Percentiles rank a stretch among this genome's conserved stretches.
Conservation (phyloP, 176 grass and related monocot species). For the Triticum urartu region DNA sequence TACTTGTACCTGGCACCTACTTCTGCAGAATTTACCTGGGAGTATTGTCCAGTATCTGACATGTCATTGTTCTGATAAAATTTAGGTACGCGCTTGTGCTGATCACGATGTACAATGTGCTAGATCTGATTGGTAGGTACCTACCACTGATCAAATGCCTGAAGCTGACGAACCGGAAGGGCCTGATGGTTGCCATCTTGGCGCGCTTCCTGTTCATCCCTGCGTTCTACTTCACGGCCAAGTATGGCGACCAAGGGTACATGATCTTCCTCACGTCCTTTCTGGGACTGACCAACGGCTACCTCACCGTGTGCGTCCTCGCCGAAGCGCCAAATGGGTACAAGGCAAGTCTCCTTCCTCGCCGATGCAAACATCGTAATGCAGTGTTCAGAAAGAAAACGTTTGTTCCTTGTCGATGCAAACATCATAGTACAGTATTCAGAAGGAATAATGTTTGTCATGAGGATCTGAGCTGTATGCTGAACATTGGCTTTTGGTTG, state of each 20-base stretch:
- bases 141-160: conserved; percentile 52
- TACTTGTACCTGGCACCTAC: background rate
- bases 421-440: background rate
- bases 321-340: conserved; percentile 69
- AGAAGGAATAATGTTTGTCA: background rate
- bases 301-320: conserved; percentile 74
- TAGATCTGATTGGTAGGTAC: conserved; percentile 73
- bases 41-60: background rate
- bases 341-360: conserved; percentile 31
- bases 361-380: background rate
- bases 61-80: conserved; percentile 11
- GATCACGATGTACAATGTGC: conserved; percentile 64
- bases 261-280: conserved; percentile 79
- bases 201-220: conserved; percentile 65
- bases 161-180: conserved; percentile 53
- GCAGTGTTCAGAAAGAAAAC: no score
- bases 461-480: background rate
- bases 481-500: background rate
- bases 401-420: background rate
- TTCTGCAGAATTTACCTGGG: background rate
- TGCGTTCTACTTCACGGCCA: conserved; percentile 82
- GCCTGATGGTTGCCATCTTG: conserved; percentile 29
- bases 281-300: conserved; percentile 68
- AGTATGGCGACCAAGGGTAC: conserved; percentile 69
- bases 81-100: conserved; percentile 69